Conservation (phyloP, 1,284 basidiomycete genomes). For the Leccinum laetum region DNA sequence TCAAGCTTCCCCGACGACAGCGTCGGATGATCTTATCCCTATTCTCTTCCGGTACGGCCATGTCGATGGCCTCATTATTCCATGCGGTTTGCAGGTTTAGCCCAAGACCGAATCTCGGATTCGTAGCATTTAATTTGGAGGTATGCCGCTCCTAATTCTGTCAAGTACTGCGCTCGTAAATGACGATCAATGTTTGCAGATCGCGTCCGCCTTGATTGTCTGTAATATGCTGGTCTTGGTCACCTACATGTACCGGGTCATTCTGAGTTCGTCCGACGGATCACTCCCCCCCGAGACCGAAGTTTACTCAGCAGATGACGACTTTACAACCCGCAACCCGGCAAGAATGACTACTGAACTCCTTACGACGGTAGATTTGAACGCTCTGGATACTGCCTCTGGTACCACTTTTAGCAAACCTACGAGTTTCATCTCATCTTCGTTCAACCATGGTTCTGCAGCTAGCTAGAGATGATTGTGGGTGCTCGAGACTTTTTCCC, state of each 20-base stretch:
- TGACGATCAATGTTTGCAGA: not conserved
- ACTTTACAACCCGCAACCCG: not conserved
- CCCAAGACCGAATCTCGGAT: not conserved
- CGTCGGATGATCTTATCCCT: not conserved
- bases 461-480: not conserved
- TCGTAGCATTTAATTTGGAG: not conserved
- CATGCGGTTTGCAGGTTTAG: not conserved
- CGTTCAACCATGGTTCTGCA: not conserved
- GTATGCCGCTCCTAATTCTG: not conserved
- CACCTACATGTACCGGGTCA: not conserved
- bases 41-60: not conserved
- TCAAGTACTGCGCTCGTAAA: not conserved
- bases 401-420: not conserved
- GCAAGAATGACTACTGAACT: not conserved
- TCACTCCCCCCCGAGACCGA: not conserved
- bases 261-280: not conserved
- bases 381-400: not conserved
- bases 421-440: not conserved
- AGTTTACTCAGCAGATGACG: not conserved
- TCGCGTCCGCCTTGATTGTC: not conserved
- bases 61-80: not conserved
- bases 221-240: not conserved
- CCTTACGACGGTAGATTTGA: not conserved
- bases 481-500: not conserved
- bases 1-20: not conserved